Conservation (phyloP, 1,284 basidiomycete species). For the Gymnopus androsaceus region DNA sequence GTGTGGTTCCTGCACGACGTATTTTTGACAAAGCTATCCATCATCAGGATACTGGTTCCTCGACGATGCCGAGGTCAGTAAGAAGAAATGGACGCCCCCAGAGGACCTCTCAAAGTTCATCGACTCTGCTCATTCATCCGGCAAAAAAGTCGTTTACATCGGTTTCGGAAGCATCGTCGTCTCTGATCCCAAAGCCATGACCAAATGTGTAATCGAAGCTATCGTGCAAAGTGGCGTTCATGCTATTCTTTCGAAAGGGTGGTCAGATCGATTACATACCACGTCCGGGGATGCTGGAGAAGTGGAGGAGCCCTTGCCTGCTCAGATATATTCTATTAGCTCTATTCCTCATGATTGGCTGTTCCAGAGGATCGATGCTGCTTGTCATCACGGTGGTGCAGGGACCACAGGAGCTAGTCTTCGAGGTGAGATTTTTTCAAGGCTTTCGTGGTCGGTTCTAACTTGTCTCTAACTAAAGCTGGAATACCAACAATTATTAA, state of each 20-base stretch:
- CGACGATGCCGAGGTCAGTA: conserved; percentile 84
- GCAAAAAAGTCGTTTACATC: conserved; percentile 95
- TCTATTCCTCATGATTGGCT: conserved; percentile 98
- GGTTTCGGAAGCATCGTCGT: conserved; percentile 99
- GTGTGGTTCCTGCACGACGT: neutral
- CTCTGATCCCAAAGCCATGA: conserved; percentile 91
- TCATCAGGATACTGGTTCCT: conserved; percentile 90
- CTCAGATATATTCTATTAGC: conserved; percentile 80
- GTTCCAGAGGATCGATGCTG: conserved; percentile 91
- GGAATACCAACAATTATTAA: conserved; percentile 95
- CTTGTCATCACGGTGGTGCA: conserved; percentile 96
- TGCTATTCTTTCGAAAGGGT: conserved; percentile 95
- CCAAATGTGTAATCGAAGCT: conserved; percentile 86
- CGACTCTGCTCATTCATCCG: conserved; percentile 65
- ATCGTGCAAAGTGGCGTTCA: conserved; percentile 83
- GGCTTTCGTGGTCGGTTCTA: too few species aligned
- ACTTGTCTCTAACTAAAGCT: too few species aligned
- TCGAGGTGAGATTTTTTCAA: conserved; percentile 57
- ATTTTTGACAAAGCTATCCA: conserved; percentile 15
- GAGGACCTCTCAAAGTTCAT: conserved; percentile 82
- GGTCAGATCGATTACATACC: conserved; percentile 88
- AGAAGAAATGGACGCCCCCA: conserved; percentile 88
- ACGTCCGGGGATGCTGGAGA: conserved; percentile 63
- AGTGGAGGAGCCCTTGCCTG: conserved; percentile 69
- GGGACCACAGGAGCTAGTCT: conserved; percentile 95